These are phyloP conservation scores for Taiwanofungus camphoratus DNA, from an alignment of 1,284 basidiomycete genomes.

Conservation along the genomic window DNA sequence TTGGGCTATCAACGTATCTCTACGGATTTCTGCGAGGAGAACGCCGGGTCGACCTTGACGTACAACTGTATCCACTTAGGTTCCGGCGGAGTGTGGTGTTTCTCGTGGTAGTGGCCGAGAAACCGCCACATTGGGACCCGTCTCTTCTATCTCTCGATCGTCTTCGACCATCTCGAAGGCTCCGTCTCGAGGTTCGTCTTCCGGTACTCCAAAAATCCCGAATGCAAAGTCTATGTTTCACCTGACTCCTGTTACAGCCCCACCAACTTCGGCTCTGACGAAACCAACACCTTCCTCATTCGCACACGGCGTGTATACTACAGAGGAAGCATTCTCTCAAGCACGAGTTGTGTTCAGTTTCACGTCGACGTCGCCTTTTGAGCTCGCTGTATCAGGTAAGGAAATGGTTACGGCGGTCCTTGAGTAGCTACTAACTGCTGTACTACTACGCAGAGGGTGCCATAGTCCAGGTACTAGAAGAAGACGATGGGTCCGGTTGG, in stretches of 20 bases:
- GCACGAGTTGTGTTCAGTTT: conserved; percentile 70
- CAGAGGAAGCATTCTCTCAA: conserved; percentile 38
- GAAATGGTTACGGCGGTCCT: neutral
- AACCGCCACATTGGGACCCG: conserved; percentile 17
- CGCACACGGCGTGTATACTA: conserved; percentile 35
- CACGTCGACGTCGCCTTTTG: conserved; percentile 67
- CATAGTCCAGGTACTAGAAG: conserved; percentile 57
- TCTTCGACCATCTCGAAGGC: conserved; percentile 29
- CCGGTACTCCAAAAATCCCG: neutral
- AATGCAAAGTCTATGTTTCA: no score
- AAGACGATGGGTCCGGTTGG: conserved; percentile 83
- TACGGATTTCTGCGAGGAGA: no score
- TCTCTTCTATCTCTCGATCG: conserved; percentile 22
- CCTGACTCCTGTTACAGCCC: conserved; percentile 9
- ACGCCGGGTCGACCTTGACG: neutral
- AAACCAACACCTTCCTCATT: conserved; percentile 52
- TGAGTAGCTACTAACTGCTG: conserved; percentile 8
- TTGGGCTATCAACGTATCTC: neutral
- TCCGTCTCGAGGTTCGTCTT: conserved; percentile 23
- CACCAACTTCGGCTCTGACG: conserved; percentile 14
- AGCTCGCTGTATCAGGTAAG: conserved; percentile 61
- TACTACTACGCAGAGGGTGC: conserved; percentile 43
- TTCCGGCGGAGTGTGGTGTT: conserved; percentile 66
- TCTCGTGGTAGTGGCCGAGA: conserved; percentile 20
- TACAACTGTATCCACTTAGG: conserved; percentile 35